Conservation (phyloP, 148 eudicot species). For the Dysphania ambrosioides region DNA sequence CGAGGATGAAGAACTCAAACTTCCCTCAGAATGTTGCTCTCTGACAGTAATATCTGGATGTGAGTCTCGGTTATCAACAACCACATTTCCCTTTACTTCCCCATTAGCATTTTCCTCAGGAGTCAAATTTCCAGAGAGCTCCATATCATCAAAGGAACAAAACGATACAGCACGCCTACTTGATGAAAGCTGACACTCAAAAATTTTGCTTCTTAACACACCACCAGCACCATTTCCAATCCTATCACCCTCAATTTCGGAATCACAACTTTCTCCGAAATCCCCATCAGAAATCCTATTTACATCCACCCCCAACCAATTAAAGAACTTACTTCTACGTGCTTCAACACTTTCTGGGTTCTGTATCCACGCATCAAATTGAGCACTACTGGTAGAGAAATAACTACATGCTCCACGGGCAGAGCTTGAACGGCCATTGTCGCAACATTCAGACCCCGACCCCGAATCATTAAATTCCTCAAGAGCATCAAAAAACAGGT, state of each 20-base stretch:
- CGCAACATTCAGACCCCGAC: constrained; percentile 26
- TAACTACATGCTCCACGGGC: constrained; percentile 18
- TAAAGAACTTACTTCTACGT: constrained; percentile 66
- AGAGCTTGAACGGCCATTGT: constrained; percentile 12
- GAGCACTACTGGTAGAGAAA: constrained; percentile 30
- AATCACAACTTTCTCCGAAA: constrained; percentile 25
- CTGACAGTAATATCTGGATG: constrained; percentile 11
- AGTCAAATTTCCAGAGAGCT: constrained; percentile 24
- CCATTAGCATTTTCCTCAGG: constrained; percentile 23
- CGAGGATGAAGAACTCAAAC: constrained; percentile 33
- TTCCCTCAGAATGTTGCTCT: constrained; percentile 24
- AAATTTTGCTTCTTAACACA: constrained; percentile 34
- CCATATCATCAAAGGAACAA: constrained; percentile 35
- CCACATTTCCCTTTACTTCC: constrained; percentile 26
- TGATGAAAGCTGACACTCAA: constrained; percentile 44
- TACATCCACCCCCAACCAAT: constrained; percentile 53
- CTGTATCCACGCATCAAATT: constrained; percentile 63
- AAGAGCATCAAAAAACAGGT: constrained; percentile 65
- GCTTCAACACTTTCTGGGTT: constrained; percentile 63
- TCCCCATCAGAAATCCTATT: constrained; percentile 24
- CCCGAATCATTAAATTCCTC: constrained; percentile 55
- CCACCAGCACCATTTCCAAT: constrained; percentile 38
- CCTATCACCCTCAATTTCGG: constrained; percentile 31
- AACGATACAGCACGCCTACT: constrained; percentile 43
- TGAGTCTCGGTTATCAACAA: constrained; percentile 19